These are phyloP conservation scores for Myxozyma neotropica DNA, from an alignment of 805 yeast species.

Conservation along the genomic window DNA sequence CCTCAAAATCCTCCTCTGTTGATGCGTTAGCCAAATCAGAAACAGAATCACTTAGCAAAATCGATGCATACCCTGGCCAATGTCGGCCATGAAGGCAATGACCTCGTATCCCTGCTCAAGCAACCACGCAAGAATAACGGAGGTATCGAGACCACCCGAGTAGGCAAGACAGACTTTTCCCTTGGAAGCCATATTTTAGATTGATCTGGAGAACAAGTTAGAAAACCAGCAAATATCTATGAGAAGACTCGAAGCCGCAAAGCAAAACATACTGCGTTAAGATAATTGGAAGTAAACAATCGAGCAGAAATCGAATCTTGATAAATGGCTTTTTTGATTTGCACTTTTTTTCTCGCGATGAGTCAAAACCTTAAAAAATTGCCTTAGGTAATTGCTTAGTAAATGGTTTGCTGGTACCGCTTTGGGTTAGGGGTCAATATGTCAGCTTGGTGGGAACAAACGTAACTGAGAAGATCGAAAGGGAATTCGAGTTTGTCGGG, in stretches of 20 bases:
- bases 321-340: background rate
- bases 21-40: too few relatives aligned
- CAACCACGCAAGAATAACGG: slow-evolving; percentile 96
- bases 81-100: slow-evolving; percentile 96
- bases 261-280: too few relatives aligned
- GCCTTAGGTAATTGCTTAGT: background rate
- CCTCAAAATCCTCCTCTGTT: slow-evolving; percentile 94
- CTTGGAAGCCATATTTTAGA: slow-evolving; percentile 53
- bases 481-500: too few relatives aligned
- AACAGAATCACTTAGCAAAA: background rate
- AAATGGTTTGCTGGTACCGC: background rate
- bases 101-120: slow-evolving; percentile 98
- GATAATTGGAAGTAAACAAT: too few relatives aligned
- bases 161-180: slow-evolving; percentile 99
- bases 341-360: slow-evolving; percentile 1
- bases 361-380: background rate
- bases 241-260: too few relatives aligned
- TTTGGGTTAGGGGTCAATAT: slow-evolving; percentile 1
- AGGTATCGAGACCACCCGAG: slow-evolving; percentile 99
- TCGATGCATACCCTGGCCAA: slow-evolving; percentile 65
- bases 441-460: background rate
- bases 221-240: too few relatives aligned
- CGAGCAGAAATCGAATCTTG: too few relatives aligned
- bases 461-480: background rate
- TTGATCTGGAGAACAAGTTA: too few relatives aligned